These are phyloP conservation scores for Metarhizium robertsii DNA, from an alignment of 2,329 filamentous ascomycete species.

Conservation along the genomic window DNA sequence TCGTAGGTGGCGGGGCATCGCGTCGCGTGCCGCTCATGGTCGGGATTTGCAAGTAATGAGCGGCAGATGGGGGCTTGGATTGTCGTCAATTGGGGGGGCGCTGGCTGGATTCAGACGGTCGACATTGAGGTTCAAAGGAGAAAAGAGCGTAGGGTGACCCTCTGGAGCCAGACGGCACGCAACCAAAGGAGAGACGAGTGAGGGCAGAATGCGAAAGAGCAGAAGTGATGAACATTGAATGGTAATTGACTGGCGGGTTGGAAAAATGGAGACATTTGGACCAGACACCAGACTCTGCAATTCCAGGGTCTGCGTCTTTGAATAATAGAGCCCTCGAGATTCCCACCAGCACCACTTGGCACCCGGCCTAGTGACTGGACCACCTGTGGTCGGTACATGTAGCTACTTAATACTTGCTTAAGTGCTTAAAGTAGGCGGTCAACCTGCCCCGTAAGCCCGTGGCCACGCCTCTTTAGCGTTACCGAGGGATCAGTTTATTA, in stretches of 20 bases:
- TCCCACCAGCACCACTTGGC: no score
- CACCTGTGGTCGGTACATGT: no score
- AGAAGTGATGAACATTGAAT: neutral
- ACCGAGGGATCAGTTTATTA: no score
- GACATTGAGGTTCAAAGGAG: neutral
- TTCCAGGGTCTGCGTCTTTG: no score
- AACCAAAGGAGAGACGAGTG: constrained; percentile 2
- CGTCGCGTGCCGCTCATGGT: constrained; percentile 23
- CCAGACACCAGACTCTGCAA: no score
- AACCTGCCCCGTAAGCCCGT: no score
- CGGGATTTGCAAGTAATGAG: constrained; percentile 1
- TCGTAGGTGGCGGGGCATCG: constrained; percentile 20
- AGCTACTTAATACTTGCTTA: no score
- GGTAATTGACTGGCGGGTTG: neutral
- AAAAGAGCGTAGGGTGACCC: neutral
- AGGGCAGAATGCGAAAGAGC: neutral
- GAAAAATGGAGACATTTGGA: neutral
- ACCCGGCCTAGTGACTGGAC: no score
- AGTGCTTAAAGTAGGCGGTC: no score
- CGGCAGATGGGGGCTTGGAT: neutral
- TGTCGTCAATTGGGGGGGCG: constrained; percentile 1
- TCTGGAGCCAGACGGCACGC: neutral
- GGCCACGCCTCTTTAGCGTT: no score
- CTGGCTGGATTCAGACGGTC: neutral
- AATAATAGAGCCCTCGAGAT: no score